Percentiles rank a stretch among this genome's conserved stretches.
Evolutionary conservation across 1,139 yeast species (phyloP).

Genomic region (Meyerozyma elateridarum): DNA sequence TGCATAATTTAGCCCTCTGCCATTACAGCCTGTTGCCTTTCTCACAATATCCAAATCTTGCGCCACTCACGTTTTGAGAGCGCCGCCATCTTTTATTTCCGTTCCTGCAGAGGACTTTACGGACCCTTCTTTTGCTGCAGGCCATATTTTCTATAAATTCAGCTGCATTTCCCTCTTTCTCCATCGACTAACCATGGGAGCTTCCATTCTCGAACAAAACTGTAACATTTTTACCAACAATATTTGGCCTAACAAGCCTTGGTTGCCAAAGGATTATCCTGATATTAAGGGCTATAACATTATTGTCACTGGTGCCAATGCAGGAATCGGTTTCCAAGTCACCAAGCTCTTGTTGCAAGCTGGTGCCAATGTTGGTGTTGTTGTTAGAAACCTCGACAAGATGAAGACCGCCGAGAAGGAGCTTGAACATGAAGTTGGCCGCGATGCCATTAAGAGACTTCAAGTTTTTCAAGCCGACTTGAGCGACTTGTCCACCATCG

Average conservation of each 20-base stretch:
- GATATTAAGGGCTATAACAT: conserved; percentile 38
- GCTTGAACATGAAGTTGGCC: conserved; percentile 18
- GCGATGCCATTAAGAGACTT: conserved; percentile 8
- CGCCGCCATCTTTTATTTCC: too few species aligned
- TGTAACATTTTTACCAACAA: conserved; percentile 1
- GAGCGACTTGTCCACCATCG: conserved; percentile 39
- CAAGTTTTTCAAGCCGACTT: conserved; percentile 32
- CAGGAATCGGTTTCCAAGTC: conserved; percentile 44
- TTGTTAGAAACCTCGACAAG: conserved; percentile 33
- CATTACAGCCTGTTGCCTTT: too few species aligned
- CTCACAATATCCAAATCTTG: too few species aligned
- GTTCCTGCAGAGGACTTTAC: too few species aligned
- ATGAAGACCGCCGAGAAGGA: conserved; percentile 27
- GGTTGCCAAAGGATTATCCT: conserved; percentile 26
- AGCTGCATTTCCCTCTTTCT: too few species aligned
- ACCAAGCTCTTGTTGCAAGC: conserved; percentile 26
- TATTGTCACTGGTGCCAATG: conserved; percentile 42
- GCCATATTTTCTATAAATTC: too few species aligned
- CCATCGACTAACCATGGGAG: too few species aligned
- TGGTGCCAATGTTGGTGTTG: conserved; percentile 38
- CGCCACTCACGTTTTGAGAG: too few species aligned
- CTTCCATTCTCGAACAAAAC: not conserved
- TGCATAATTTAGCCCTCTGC: too few species aligned
- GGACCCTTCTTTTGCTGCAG: too few species aligned
- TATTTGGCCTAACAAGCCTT: not conserved